Conservation (phyloP, 2,329 filamentous ascomycete genomes). For the Pseudogymnoascus sp. region DNA sequence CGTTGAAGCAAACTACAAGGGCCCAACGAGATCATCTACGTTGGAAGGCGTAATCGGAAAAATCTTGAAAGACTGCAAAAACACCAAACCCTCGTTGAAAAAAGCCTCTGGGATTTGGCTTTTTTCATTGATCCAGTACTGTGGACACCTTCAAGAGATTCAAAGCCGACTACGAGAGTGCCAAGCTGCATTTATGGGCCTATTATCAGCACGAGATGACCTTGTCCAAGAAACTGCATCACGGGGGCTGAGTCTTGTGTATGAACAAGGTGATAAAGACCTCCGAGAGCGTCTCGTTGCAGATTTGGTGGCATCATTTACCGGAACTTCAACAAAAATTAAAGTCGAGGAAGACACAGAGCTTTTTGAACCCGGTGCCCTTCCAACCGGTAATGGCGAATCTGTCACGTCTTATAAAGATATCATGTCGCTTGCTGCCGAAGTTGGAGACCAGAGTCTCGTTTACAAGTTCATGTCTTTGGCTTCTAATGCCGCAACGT, state of each 20-base stretch:
- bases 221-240: conserved; percentile 94
- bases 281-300: conserved; percentile 77
- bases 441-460: conserved; percentile 91
- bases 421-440: conserved; percentile 89
- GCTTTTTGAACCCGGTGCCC: conserved; percentile 81
- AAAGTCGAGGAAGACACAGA: conserved; percentile 79
- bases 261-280: conserved; percentile 77
- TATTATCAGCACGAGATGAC: conserved; percentile 82
- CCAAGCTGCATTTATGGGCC: conserved; percentile 79
- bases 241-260: conserved; percentile 81
- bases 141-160: conserved; percentile 67
- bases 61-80: conserved; percentile 67
- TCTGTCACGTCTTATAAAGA: conserved; percentile 96
- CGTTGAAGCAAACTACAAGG: conserved; percentile 49
- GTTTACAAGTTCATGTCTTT: conserved; percentile 98
- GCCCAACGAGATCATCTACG: conserved; percentile 35
- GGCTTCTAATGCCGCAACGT: conserved; percentile 90
- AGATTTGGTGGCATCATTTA: conserved; percentile 84
- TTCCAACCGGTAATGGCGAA: conserved; percentile 82
- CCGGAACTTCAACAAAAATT: conserved; percentile 62
- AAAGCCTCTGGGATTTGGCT: conserved; percentile 96
- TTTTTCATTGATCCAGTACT: conserved; percentile 83
- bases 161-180: conserved; percentile 68
- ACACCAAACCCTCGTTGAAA: conserved; percentile 78
- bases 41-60: conserved; percentile 48